Conservation (phyloP, 257 asterid species). For the Gentiana straminea region DNA sequence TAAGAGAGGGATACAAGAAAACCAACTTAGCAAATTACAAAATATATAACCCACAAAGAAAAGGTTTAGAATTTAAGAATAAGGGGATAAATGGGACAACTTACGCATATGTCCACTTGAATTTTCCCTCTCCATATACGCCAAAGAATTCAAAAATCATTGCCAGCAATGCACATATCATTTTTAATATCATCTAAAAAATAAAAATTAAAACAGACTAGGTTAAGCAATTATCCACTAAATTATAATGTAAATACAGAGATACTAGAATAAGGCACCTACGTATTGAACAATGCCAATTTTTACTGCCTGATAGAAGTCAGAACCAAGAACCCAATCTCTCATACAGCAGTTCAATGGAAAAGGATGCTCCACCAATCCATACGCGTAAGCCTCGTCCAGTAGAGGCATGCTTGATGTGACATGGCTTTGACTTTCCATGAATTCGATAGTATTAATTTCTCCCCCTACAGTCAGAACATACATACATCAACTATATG, state of each 20-base stretch:
- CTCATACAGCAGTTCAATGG: conserved; percentile 66
- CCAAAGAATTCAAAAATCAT: conserved; percentile 66
- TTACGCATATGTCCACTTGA: conserved; percentile 94
- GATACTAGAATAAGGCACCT: conserved; percentile 13
- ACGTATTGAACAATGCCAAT: conserved; percentile 98
- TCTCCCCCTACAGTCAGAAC: conserved; percentile 70
- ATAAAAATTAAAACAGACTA: conserved; percentile 6
- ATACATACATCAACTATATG: not conserved
- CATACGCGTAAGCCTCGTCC: conserved; percentile 93
- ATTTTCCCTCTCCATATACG: conserved; percentile 92
- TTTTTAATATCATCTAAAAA: conserved; percentile 79
- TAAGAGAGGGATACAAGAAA: no score
- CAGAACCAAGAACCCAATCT: conserved; percentile 80
- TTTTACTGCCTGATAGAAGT: conserved; percentile 89
- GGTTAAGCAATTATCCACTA: conserved; percentile 6
- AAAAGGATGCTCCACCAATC: conserved; percentile 90
- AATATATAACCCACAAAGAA: not conserved
- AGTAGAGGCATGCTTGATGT: conserved; percentile 68
- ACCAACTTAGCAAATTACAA: no score
- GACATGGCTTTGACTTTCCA: conserved; percentile 62
- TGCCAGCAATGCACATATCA: conserved; percentile 88
- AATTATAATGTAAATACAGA: not conserved
- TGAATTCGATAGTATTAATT: conserved; percentile 70
- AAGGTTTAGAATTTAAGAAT: not conserved
- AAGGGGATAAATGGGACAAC: conserved; percentile 14